Evolutionary conservation across 805 yeast species (phyloP).

Genomic region (Blastobotrys terrestris): DNA sequence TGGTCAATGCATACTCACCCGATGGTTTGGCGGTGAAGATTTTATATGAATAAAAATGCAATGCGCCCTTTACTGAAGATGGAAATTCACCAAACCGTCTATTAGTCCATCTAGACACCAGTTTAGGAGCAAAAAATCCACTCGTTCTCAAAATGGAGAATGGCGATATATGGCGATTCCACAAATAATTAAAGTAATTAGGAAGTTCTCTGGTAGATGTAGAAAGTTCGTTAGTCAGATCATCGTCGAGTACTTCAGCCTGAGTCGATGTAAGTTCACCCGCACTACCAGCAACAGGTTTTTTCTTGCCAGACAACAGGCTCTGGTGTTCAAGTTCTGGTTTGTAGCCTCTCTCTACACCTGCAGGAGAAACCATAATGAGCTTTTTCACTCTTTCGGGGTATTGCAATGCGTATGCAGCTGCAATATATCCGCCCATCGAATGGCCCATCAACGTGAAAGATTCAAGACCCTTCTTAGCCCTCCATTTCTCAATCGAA

Average conservation of each 20-base stretch:
- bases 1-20: conserved; percentile 85
- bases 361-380: conserved; percentile 78
- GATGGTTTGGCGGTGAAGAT: conserved; percentile 81
- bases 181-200: conserved; percentile 62
- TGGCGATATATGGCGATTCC: conserved; percentile 86
- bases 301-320: conserved; percentile 3
- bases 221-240: conserved; percentile 6
- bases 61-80: conserved; percentile 38
- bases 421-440: conserved; percentile 80
- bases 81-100: conserved; percentile 62
- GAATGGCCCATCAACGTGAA: conserved; percentile 77
- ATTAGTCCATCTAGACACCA: conserved; percentile 86
- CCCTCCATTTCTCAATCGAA: conserved; percentile 60
- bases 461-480: conserved; percentile 41
- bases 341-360: conserved; percentile 37
- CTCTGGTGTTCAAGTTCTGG: conserved; percentile 11
- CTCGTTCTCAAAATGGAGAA: conserved; percentile 67
- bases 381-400: conserved; percentile 61
- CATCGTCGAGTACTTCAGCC: conserved; percentile 5
- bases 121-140: conserved; percentile 72
- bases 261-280: background rate
- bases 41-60: conserved; percentile 75
- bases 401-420: conserved; percentile 54
- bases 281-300: background rate
- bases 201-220: conserved; percentile 41